phyloP scores from a whole-genome alignment of 345 rosid genomes.

The Euphorbia pulcherrima region DNA sequence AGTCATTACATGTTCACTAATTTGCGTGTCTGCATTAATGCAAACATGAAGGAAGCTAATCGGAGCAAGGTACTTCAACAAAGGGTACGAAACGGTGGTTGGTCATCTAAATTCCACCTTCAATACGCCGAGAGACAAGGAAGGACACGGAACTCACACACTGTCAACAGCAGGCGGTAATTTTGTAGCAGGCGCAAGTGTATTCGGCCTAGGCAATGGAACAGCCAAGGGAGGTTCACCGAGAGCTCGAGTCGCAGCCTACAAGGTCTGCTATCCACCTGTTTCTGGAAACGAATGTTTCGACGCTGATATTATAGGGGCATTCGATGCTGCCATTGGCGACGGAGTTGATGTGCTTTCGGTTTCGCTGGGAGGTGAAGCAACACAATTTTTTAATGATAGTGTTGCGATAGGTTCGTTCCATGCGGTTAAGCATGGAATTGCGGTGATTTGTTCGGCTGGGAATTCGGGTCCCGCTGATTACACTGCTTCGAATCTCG shows the following conservation, averaged over 20 bases:
- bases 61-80: conserved; percentile 32
- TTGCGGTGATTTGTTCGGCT: conserved; percentile 26
- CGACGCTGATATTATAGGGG: conserved; percentile 26
- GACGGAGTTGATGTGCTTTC: conserved; percentile 28
- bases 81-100: conserved; percentile 20
- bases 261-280: conserved; percentile 23
- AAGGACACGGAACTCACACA: conserved; percentile 27
- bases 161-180: conserved; percentile 24
- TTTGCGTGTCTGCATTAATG: background rate
- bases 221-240: conserved; percentile 28
- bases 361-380: conserved; percentile 15
- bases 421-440: conserved; percentile 23
- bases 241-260: conserved; percentile 20
- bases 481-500: conserved; percentile 54
- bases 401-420: conserved; percentile 26
- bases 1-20: no score
- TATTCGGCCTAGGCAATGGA: conserved; percentile 21
- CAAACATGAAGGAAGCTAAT: conserved; percentile 24
- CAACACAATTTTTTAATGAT: conserved; percentile 14
- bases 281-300: conserved; percentile 17
- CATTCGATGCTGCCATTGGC: conserved; percentile 21
- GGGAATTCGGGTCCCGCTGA: conserved; percentile 81
- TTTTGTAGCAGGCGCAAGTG: conserved; percentile 21
- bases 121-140: conserved; percentile 19
- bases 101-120: conserved; percentile 22